Percentiles rank a stretch among this genome's conserved stretches.
phyloP scores from a whole-genome alignment of 1,139 yeast genomes.

The Tardiomyces blankii region DNA sequence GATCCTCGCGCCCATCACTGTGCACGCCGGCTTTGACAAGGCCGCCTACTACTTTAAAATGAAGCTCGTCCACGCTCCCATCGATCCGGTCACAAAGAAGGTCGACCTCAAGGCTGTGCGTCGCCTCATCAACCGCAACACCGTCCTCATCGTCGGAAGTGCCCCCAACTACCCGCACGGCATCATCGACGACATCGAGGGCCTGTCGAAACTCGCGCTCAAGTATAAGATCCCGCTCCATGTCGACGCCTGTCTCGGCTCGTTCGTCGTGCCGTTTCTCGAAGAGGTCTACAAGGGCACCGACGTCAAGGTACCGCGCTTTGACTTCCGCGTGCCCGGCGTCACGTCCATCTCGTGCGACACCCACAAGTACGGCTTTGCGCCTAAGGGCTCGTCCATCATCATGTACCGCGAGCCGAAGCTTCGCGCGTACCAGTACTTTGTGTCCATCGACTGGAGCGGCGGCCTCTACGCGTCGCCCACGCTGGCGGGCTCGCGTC shows the following conservation, averaged over 20 bases:
- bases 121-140: constrained; percentile 59
- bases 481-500: constrained; percentile 91
- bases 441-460: constrained; percentile 73
- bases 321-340: constrained; percentile 84
- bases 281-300: constrained; percentile 33
- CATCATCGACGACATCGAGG: constrained; percentile 77
- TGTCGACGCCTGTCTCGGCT: constrained; percentile 93
- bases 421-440: constrained; percentile 74
- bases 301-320: constrained; percentile 50
- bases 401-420: constrained; percentile 70
- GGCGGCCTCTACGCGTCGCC: constrained; percentile 98
- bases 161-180: constrained; percentile 98
- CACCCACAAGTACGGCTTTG: constrained; percentile 96
- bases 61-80: constrained; percentile 68
- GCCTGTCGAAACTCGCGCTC: constrained; percentile 54
- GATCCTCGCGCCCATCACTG: constrained; percentile 77
- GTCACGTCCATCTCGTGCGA: constrained; percentile 98
- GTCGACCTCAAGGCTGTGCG: constrained; percentile 58
- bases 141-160: constrained; percentile 78
- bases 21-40: constrained; percentile 93
- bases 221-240: constrained; percentile 67
- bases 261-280: constrained; percentile 77
- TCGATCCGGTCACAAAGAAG: constrained; percentile 56
- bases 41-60: constrained; percentile 89
- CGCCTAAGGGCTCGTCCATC: constrained; percentile 92